Conservation (phyloP, 108 stramenopile genomes). For the Pseudonitzschia delicatissima region DNA sequence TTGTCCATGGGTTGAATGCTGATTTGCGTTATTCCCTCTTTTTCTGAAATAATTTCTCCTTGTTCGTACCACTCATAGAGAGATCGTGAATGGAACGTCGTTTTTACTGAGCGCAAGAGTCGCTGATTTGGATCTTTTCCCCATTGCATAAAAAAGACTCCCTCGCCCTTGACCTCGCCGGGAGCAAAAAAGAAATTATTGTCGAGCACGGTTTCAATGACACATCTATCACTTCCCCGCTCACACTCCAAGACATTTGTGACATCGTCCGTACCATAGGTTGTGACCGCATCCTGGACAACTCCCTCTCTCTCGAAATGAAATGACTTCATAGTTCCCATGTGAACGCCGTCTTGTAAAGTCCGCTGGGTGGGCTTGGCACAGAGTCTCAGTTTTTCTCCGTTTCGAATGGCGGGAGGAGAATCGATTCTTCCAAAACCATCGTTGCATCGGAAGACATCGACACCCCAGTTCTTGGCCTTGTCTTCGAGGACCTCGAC, state of each 20-base stretch:
- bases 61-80: not conserved
- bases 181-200: slow-evolving; percentile 20
- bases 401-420: not conserved
- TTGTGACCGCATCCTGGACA: slow-evolving; percentile 12
- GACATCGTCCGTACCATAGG: not conserved
- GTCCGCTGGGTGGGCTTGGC: not conserved
- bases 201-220: slow-evolving; percentile 4
- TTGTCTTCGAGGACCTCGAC: slow-evolving; percentile 2
- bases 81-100: too few relatives aligned
- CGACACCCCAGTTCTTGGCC: not conserved
- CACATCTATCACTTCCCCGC: slow-evolving; percentile 14
- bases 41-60: slow-evolving; percentile 4
- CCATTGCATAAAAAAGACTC: slow-evolving; percentile 15
- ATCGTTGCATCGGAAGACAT: not conserved
- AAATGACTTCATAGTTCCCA: slow-evolving; percentile 19
- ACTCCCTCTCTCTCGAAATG: slow-evolving; percentile 16
- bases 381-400: slow-evolving; percentile 5
- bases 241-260: slow-evolving; percentile 17
- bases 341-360: not conserved
- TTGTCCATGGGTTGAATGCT: not conserved
- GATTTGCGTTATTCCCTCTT: not conserved
- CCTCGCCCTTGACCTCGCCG: slow-evolving; percentile 14
- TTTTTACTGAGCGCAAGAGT: not conserved
- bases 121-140: not conserved
- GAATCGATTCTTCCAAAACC: not conserved